Conservation (phyloP, 2,329 filamentous ascomycete species). For the Fusarium sp. region DNA sequence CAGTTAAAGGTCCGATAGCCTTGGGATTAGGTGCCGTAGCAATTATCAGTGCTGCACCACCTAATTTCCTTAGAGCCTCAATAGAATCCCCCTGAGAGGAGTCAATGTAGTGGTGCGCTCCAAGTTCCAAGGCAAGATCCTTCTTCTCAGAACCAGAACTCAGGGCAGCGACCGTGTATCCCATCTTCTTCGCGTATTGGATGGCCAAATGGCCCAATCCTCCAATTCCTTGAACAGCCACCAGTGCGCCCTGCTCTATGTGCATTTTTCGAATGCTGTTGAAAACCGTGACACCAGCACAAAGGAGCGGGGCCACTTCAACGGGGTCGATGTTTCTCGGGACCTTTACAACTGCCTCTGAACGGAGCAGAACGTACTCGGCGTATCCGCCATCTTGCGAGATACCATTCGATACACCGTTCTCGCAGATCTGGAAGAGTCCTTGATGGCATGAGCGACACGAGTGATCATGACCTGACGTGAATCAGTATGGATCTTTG, state of each 20-base stretch:
- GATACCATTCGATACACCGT: constrained; percentile 75
- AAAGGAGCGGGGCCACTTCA: constrained; percentile 72
- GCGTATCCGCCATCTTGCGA: constrained; percentile 77
- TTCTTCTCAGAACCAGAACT: constrained; percentile 77
- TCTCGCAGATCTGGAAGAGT: constrained; percentile 79
- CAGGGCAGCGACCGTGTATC: constrained; percentile 79
- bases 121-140: constrained; percentile 70
- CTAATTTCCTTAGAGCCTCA: constrained; percentile 67
- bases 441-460: constrained; percentile 74
- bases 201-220: constrained; percentile 84
- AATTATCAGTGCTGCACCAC: constrained; percentile 74
- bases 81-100: constrained; percentile 65
- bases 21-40: constrained; percentile 74
- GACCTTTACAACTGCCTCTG: constrained; percentile 72
- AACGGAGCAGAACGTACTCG: constrained; percentile 72
- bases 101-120: constrained; percentile 64
- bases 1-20: constrained; percentile 67
- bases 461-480: constrained; percentile 67
- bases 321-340: constrained; percentile 67
- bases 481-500: too few species aligned
- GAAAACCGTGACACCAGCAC: constrained; percentile 76
- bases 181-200: constrained; percentile 83
- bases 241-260: constrained; percentile 66
- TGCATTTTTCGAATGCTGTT: constrained; percentile 70
- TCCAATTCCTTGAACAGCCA: constrained; percentile 78